A percentile compares a stretch with the other conserved stretches of the same genome.
Evolutionary conservation across 148 eudicot species (phyloP).

Genomic region (Cornus controversa): DNA sequence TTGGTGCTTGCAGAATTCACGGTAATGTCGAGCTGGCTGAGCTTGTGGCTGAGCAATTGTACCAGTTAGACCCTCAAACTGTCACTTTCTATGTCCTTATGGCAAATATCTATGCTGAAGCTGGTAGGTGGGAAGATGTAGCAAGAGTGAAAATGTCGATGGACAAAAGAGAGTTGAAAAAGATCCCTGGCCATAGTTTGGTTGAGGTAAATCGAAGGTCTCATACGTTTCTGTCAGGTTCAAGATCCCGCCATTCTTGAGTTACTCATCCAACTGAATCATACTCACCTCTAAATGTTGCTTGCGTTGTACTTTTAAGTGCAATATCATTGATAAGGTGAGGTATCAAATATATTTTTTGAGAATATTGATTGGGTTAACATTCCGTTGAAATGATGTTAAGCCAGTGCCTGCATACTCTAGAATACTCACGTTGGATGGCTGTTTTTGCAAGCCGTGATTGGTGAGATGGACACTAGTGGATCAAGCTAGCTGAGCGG

Average conservation of each 20-base stretch:
- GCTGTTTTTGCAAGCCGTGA: background rate
- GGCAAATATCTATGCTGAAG: conserved; percentile 30
- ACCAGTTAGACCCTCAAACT: conserved; percentile 9
- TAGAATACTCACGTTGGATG: background rate
- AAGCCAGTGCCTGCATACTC: background rate
- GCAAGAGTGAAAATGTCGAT: conserved; percentile 18
- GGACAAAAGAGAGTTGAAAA: conserved; percentile 21
- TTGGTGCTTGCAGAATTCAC: conserved; percentile 26
- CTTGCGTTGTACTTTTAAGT: no score
- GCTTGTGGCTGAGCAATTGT: conserved; percentile 2
- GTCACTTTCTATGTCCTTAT: conserved; percentile 16
- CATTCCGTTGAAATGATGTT: background rate
- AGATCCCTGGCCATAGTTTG: conserved; percentile 20
- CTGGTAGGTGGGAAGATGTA: conserved; percentile 33
- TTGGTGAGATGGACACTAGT: background rate
- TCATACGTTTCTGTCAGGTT: conserved; percentile 15
- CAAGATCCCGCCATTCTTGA: background rate
- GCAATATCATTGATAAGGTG: no score
- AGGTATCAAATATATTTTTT: no score
- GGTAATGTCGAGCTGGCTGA: conserved; percentile 26
- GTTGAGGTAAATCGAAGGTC: conserved; percentile 23
- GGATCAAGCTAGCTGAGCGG: background rate
- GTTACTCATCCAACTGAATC: background rate
- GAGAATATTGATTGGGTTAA: background rate
- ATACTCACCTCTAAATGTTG: background rate